Evolutionary conservation across 208 protist genomes (phyloP).

Genomic region (Trypanosoma brucei): DNA sequence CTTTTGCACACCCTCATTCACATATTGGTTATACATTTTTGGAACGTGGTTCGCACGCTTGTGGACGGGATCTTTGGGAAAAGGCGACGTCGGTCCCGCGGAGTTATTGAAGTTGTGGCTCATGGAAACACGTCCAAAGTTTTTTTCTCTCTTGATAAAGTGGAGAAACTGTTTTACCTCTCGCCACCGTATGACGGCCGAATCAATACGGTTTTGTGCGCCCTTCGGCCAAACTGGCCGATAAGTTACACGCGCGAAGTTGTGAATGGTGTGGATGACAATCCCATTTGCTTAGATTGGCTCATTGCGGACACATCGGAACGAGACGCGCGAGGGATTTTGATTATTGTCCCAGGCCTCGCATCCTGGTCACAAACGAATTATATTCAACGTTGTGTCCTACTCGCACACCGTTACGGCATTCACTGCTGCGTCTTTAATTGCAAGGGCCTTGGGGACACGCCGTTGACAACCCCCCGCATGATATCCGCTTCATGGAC

Average conservation of each 20-base stretch:
- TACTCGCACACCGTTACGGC: slow-evolving; percentile 29
- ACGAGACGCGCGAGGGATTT: slow-evolving; percentile 26
- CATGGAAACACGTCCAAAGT: neutral
- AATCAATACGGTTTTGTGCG: slow-evolving; percentile 57
- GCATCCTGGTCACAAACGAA: slow-evolving; percentile 66
- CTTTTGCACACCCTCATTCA: neutral
- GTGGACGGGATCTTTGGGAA: neutral
- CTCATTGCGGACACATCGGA: slow-evolving; percentile 17
- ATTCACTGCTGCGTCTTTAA: slow-evolving; percentile 73
- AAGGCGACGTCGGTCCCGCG: neutral
- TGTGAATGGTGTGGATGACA: slow-evolving; percentile 46
- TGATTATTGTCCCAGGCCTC: slow-evolving; percentile 71
- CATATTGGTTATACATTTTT: neutral
- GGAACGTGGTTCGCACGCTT: neutral
- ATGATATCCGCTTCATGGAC: slow-evolving; percentile 69
- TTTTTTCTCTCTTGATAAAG: slow-evolving; percentile 31
- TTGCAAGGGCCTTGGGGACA: slow-evolving; percentile 65
- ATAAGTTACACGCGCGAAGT: slow-evolving; percentile 41
- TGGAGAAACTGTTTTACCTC: slow-evolving; percentile 26
- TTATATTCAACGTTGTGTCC: slow-evolving; percentile 69
- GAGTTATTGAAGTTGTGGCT: neutral
- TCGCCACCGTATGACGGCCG: slow-evolving; percentile 58
- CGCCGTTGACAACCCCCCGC: slow-evolving; percentile 51
- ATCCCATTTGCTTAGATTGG: slow-evolving; percentile 75
- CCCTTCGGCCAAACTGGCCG: slow-evolving; percentile 35